phyloP scores from a whole-genome alignment of 2,329 filamentous ascomycete species.

The Plectosphaerella sp. region DNA sequence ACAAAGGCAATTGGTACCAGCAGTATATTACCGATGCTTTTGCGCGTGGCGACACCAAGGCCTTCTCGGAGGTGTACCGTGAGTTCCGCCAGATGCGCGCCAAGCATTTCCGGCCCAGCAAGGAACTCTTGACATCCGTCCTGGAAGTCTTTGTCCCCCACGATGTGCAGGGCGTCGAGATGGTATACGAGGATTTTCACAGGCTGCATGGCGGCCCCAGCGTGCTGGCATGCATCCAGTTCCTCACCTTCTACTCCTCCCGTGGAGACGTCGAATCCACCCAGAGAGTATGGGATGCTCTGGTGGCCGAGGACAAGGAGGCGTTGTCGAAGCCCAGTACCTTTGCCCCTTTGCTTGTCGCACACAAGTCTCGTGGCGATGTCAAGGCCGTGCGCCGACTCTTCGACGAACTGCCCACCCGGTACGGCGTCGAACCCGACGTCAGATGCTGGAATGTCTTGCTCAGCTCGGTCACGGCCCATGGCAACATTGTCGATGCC shows the following conservation, averaged over 20 bases:
- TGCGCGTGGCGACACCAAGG: constrained; percentile 19
- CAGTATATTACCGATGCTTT: constrained; percentile 32
- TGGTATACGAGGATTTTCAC: constrained; percentile 46
- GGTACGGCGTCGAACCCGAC: constrained; percentile 54
- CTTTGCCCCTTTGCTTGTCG: constrained; percentile 61
- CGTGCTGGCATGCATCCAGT: constrained; percentile 41
- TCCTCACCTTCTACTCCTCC: constrained; percentile 42
- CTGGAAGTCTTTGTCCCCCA: constrained; percentile 36
- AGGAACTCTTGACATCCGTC: constrained; percentile 40
- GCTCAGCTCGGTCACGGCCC: constrained; percentile 64
- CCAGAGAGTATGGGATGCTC: constrained; percentile 40
- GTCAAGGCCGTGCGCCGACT: constrained; percentile 51
- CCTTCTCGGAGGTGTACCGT: constrained; percentile 38
- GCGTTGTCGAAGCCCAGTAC: constrained; percentile 27
- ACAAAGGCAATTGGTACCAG: constrained; percentile 36
- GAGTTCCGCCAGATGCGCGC: constrained; percentile 37
- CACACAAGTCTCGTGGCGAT: constrained; percentile 67
- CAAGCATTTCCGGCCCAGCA: constrained; percentile 24
- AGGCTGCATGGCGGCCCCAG: constrained; percentile 32
- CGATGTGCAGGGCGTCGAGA: constrained; percentile 36
- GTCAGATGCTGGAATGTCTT: constrained; percentile 70
- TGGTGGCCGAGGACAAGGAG: constrained; percentile 28
- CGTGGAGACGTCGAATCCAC: constrained; percentile 43
- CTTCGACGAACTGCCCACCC: constrained; percentile 55
- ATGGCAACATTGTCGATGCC: constrained; percentile 62